Conservation (phyloP, 1,139 yeast species). For the Pichia sp. region DNA sequence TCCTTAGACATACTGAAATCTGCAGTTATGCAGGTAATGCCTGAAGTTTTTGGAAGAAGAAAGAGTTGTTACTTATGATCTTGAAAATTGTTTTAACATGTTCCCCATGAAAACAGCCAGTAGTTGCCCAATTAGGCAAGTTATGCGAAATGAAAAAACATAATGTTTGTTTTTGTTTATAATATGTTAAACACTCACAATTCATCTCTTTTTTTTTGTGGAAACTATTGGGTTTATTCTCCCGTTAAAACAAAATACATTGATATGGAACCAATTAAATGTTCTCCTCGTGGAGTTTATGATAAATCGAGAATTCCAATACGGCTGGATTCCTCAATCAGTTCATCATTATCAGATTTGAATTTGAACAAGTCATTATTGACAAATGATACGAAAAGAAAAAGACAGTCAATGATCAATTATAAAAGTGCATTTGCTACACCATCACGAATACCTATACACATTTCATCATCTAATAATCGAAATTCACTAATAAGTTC, state of each 20-base stretch:
- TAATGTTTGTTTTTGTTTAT: not conserved
- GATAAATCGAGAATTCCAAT: constrained; percentile 12
- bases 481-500: not conserved
- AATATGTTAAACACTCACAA: no score
- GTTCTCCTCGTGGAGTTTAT: not conserved
- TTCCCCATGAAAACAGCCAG: not conserved
- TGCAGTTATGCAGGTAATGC: no score
- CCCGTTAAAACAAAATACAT: no score
- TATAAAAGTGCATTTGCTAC: not conserved
- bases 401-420: constrained; percentile 4
- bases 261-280: not conserved
- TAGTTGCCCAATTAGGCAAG: not conserved
- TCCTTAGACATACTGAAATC: not conserved
- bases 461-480: constrained; percentile 1
- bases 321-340: constrained; percentile 4
- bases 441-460: constrained; percentile 8
- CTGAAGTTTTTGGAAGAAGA: no score
- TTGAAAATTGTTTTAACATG: no score
- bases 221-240: no score
- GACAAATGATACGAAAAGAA: not conserved
- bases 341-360: not conserved
- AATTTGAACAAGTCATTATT: not conserved
- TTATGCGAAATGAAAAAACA: not conserved
- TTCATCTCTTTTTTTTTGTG: no score
- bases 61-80: no score